phyloP scores from a whole-genome alignment of 164 flowering plant species.

The Saururus chinensis region DNA sequence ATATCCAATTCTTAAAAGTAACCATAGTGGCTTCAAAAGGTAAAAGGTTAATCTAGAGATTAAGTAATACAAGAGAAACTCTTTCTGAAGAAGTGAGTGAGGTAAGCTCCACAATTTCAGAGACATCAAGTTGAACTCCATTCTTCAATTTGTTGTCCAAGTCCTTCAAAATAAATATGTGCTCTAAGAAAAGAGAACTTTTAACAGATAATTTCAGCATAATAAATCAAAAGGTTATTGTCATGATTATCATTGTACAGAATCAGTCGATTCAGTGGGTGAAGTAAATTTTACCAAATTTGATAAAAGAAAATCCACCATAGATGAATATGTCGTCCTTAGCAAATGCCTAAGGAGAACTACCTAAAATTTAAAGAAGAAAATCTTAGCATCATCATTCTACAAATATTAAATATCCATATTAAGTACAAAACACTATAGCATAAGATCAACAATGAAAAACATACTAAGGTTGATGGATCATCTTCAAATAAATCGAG shows the following conservation, averaged over 20 bases:
- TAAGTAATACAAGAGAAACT: conserved; percentile 48
- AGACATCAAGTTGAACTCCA: conserved; percentile 67
- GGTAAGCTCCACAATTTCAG: conserved; percentile 34
- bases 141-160: conserved; percentile 65
- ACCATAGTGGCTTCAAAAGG: not conserved
- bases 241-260: not conserved
- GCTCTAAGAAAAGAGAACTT: not conserved
- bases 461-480: conserved; percentile 69
- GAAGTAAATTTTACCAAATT: conserved; percentile 43
- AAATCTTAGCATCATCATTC: not conserved
- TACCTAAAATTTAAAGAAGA: conserved; percentile 34
- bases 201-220: not conserved
- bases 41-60: conserved; percentile 4
- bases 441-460: not conserved
- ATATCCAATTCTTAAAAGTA: not conserved
- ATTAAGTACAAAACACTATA: not conserved
- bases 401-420: no score
- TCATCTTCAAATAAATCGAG: conserved; percentile 90
- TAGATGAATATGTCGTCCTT: conserved; percentile 57
- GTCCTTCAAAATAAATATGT: conserved; percentile 33
- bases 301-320: conserved; percentile 56
- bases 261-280: not conserved
- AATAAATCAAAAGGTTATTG: not conserved
- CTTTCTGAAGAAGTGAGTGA: conserved; percentile 57
- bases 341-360: conserved; percentile 77